Base-by-base conservation (phyloP, 2,329 filamentous ascomycete species). In the Epichloe bromicola region DNA sequence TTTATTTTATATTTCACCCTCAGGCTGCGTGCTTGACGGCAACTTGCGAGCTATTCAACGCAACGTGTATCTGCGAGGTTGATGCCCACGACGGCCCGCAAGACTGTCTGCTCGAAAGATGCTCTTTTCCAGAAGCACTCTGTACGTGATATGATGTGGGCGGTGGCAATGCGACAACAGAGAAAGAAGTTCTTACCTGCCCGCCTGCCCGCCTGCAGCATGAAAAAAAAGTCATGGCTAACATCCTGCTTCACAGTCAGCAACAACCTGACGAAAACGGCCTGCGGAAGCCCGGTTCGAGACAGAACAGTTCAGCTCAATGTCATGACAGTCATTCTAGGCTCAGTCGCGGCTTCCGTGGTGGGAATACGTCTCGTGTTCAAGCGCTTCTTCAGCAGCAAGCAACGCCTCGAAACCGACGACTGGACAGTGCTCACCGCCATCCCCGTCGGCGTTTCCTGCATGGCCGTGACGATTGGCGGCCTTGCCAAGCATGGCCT, bases 311-410 rank as follows among this genome's bases (percentile, higher is more conserved):
- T 17, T 2, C 15, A 36, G 12, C 49, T 41, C 15, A 42, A 36
- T 23, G 23, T 40, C 17, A 49, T 26, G 11, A 30, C 12, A 4
- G n/a, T 52, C 23, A 19, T 26, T 3, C n/a, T 52, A 1, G 47
- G 51, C 15, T 12, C 19, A 8, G 14, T 50, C 8, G 34, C 55
- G 0, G 56, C 65, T 17, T 56, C 64, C 40, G 62, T 69, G 43
- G 60, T 72, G 15, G 52, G 63, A 3, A 51, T 66, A 12, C 71
- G 72, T n/a, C 61, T 72, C 5, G 51, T 58, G 2, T 64, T 61
- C 43, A 65, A 61, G 37, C 55, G 66, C n/a, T 60, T 70, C 19
- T 63, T 68, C n/a, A 56, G 60, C 3, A 55, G 59, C 1, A 65
- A 61, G 20, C 50, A 61, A 15, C 55, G 59, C 0, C 61, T 70